phyloP scores from a whole-genome alignment of 768 basidiomycete genomes.

The Sistotremastrum suecicum region DNA sequence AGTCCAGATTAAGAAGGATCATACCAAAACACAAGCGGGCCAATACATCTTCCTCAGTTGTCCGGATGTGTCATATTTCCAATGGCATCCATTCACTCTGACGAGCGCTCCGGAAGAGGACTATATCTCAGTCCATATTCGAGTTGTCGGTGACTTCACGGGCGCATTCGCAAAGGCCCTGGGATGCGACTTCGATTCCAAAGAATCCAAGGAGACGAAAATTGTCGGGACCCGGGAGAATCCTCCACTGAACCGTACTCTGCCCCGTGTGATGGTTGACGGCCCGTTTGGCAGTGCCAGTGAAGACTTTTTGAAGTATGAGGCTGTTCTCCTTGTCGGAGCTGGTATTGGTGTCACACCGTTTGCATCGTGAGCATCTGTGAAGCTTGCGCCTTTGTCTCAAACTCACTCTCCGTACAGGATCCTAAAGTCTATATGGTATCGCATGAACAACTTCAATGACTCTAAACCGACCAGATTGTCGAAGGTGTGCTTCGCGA shows the following conservation, averaged over 20 bases:
- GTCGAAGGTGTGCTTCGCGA: slow-evolving; percentile 44
- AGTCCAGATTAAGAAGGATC: slow-evolving; percentile 95
- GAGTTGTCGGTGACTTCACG: slow-evolving; percentile 87
- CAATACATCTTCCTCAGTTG: slow-evolving; percentile 90
- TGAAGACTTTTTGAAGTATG: slow-evolving; percentile 84
- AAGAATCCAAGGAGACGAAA: slow-evolving; percentile 32
- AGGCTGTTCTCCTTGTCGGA: slow-evolving; percentile 79
- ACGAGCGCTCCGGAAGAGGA: slow-evolving; percentile 94
- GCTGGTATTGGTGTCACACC: slow-evolving; percentile 96
- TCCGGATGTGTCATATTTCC: slow-evolving; percentile 87
- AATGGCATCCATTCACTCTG: slow-evolving; percentile 96
- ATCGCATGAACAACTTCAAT: slow-evolving; percentile 85
- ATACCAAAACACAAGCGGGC: slow-evolving; percentile 66
- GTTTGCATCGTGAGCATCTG: slow-evolving; percentile 68
- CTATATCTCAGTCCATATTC: slow-evolving; percentile 88
- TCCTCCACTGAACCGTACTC: slow-evolving; percentile 51
- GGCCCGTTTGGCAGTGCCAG: slow-evolving; percentile 89
- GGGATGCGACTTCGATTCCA: slow-evolving; percentile 66
- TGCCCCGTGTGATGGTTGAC: slow-evolving; percentile 92
- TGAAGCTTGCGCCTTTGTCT: slow-evolving; percentile 2
- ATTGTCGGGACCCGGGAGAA: slow-evolving; percentile 44
- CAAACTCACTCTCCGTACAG: slow-evolving; percentile 19
- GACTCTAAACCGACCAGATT: slow-evolving; percentile 63
- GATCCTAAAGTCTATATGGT: slow-evolving; percentile 87
- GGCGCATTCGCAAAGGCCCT: slow-evolving; percentile 64